Conservation (phyloP, 306 rosid genomes). For the Lotus japonicus region DNA sequence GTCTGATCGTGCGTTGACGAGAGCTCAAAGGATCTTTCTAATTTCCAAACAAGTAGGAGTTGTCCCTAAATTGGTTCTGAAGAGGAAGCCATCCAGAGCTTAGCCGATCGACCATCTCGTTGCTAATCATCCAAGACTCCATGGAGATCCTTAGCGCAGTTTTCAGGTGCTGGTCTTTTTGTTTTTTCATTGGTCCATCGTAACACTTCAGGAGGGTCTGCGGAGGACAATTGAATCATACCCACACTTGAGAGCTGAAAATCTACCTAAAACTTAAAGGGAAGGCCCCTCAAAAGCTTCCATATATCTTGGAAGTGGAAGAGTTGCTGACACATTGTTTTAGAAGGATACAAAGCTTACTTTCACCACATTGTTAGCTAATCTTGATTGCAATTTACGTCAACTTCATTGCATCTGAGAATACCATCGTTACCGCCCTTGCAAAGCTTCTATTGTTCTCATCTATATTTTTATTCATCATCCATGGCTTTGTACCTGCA, state of each 20-base stretch:
- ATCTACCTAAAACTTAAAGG: conserved; percentile 42
- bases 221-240: conserved; percentile 74
- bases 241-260: conserved; percentile 72
- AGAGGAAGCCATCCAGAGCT: no score
- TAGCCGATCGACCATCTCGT: no score
- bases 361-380: conserved; percentile 42
- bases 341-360: conserved; percentile 89
- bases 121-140: no score
- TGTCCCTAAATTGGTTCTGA: no score
- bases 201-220: conserved; percentile 99
- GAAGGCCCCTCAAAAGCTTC: conserved; percentile 86
- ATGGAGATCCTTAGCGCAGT: no score
- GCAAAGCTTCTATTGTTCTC: conserved; percentile 58
- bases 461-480: conserved; percentile 41
- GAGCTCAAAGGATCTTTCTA: no score
- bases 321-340: conserved; percentile 85
- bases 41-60: no score
- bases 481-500: conserved; percentile 67
- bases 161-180: no score
- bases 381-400: conserved; percentile 68
- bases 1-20: no score
- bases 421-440: conserved; percentile 59
- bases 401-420: conserved; percentile 69
- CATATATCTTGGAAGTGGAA: conserved; percentile 77
- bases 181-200: no score